Base-by-base conservation (phyloP, 2,329 filamentous ascomycete species). In the Ceratocystis cacaofunesta region DNA sequence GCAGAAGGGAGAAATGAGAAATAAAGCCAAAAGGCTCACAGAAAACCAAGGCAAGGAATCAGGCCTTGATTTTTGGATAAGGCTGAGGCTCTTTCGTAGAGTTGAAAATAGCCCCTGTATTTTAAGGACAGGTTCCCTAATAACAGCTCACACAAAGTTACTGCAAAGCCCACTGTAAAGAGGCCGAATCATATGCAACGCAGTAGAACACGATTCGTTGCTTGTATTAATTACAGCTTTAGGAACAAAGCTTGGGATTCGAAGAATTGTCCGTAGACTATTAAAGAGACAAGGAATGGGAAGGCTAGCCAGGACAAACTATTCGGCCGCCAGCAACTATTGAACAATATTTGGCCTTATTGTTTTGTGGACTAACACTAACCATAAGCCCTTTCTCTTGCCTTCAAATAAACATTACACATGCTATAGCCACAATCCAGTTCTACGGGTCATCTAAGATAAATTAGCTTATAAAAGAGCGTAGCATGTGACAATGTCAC, bases 401-500 rank as follows among this genome's bases (percentile, higher is more conserved):
- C 36, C 12, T 41, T 41, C 4, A 5, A 41, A 15, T 41, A 41
- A 41, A 41, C 3, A 5, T 4, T 41, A 41, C 10, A 41, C 10
- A 41, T 41, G 12, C 10, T 41, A 12, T 15, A 41, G 36, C 10
- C 36, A 12, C 36, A 41, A 41, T 15, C 36, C 36, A 12, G 10
- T 15, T 4, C 10, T 41, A 15, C 36, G 36, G 36, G 36, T 12
- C 36, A 41, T 41, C 10, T 15, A 15, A 15, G 10, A 41, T 41
- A 41, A 10, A 41, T 15, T 19, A 28, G 25, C 55, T n/a, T 36
- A n/a, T 58, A 36, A 41, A 41, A 41, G 17, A 10, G 10, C 12
- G 30, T 58, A 30, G 12, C 55, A 58, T 58, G 55, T 58, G 55
- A 58, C 55, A 58, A 58, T 10, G 55, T 58, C 55, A 58, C 25